Base-by-base conservation (phyloP, 805 yeast species). In the Blastobotrys americana region DNA sequence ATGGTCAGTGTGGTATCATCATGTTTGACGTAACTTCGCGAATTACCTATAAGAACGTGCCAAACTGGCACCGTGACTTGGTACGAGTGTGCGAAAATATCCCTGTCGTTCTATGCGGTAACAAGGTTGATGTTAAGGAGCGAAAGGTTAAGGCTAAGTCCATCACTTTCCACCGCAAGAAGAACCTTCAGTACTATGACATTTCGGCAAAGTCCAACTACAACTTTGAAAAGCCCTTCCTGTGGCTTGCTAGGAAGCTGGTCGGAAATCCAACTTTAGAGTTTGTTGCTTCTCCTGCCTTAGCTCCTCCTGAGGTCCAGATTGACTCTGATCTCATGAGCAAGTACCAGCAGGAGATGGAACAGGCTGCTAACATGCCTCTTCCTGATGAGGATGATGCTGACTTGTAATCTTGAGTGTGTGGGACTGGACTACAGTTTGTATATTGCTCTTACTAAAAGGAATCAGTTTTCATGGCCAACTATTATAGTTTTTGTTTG, bases 151-250 rank as follows among this genome's bases (percentile, higher is more conserved):
- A 93, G 80, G 99, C 99, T 61, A 93, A 93, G 80, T 86, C 97
- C 67, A 93, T 93, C 77, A 93, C 99, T 59, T 93, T 93, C 96
- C 99, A 93, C 87, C 85, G 99, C 81, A 93, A 93, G 94, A 93
- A 93, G 82, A 93, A 93, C 78, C 79, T 93, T 71, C 99, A 93
- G 76, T 93, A 93, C 77, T 93, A 93, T 77, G 99, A 93, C 73
- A 93, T 93, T 68, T 90, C 97, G 50, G 99, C 99, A 70, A 93
- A 93, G 77, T 93, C 98, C 56, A 93, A 93, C 79, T 93, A 93
- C 78, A 94, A 93, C 80, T 93, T 93, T 64, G 99, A 93, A 77
- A 93, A 94, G 78, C 99, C 99, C 56, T 93, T 93, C 84, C 81
- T 93, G 72, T 93, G 99, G 99, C 85, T 93, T 65, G 98, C 99